Evolutionary conservation across 2,329 filamentous ascomycete species (phyloP), one percentile per base, ranked within the genome.

Genomic region (Scorias spongiosa): DNA sequence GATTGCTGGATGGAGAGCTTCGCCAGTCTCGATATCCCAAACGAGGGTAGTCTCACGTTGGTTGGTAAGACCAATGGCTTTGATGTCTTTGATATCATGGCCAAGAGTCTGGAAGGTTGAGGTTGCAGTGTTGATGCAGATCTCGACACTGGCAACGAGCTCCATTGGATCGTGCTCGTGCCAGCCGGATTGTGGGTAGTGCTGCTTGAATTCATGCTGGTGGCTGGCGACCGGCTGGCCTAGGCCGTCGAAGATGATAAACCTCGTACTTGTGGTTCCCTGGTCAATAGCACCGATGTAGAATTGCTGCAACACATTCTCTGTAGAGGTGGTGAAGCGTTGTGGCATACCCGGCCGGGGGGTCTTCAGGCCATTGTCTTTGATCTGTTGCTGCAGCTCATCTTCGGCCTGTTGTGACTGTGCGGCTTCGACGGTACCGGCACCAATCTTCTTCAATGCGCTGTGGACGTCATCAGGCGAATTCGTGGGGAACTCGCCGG

Each of bases 241-340:
- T 38, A 75, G 67, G 51, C 76, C 76, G 61, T 91, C 79, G 65
- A 93, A 93, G 57, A 93, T 86, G 53, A 93, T 75, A 63, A 93
- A 93, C 36, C 85, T 76, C 29, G 84, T 83, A 43, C 81, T 87
- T 29, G 85, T 91, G 10, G 85, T 93, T 44, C 85, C 85, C 56
- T 88, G 83, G 58, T 93, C 85, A 59, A 93, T 86, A 50, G 82
- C 83, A 45, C 84, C 85, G 48, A 91, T 79, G 54, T 83, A 91
- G 67, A 74, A 75, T 42, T 77, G 65, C 36, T 66, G 42, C 26
- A 61, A 48, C 10, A 58, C 52, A 40, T 60, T 58, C 41, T 61
- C 58, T 46, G 59, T 55, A 37, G 52, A 57, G 12, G 54, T 56
- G 2, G 57, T 58, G 50, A 60, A 60, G 38, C 57, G 49, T 17